Evolutionary conservation across 2,329 filamentous ascomycete species (phyloP), one percentile per base, ranked within the genome.

Genomic region (Nemania abortiva): DNA sequence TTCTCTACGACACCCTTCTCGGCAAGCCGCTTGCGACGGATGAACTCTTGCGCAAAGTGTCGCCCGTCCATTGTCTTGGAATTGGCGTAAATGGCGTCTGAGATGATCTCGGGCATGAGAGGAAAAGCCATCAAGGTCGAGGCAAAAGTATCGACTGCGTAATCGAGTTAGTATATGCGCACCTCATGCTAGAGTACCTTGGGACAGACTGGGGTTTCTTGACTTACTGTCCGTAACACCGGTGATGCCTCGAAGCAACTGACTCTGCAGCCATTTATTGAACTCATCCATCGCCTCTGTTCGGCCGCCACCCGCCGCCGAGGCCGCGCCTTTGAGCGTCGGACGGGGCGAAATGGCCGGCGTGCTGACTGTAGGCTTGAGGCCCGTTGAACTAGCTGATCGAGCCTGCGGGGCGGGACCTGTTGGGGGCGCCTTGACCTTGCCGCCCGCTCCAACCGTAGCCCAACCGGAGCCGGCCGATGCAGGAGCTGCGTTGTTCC

Each of bases 1-100:
- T 93, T 91, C 79, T 94, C 92, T 20, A 97, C 86, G 1, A 98
- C 88, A 47, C 96, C 96, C 84, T 95, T 96, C 74, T 98, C 95
- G 0, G 96, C 95, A 1, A 97, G 88, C 85, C 92, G 97, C 83
- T 95, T 95, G 75, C 95, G 94, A 39, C 95, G 92, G 68, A 98
- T 89, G 77, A 96, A 99, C 80, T 99, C 96, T 68, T 97, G 93
- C 0, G 94, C 94, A 77, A 98, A 98, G 77, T 97, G 94, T 58
- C 92, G 92, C 0, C 93, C 94, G 77, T 99, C 94, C 81, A 99
- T 93, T 0, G 95, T 97, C 76, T 91, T 92, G 1, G 93, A 97
- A 79, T 90, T 92, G 67, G 89, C 89, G 81, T 98, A 97, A 24
- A 98, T 92, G 9, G 92, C 92, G 78, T 98, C 96, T 13, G 93